These are phyloP conservation scores for Carex littledalei DNA, from an alignment of 176 grass and related monocot genomes.

Conservation along the genomic window DNA sequence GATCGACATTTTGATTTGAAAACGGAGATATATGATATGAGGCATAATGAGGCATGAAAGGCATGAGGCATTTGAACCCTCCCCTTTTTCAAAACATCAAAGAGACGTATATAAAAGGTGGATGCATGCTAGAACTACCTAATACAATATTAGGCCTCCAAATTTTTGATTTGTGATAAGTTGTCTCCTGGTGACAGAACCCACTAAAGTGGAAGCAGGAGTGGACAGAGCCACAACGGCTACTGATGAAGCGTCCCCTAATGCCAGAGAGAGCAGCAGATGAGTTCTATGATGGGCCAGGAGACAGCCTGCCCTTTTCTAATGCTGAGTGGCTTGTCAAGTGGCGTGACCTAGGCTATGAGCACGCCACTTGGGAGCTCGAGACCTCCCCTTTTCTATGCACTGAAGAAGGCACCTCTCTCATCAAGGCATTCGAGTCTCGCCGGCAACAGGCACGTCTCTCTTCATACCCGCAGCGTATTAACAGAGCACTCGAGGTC, in stretches of 20 bases:
- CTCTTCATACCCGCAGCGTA: conserved; percentile 33
- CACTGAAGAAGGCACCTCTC: conserved; percentile 32
- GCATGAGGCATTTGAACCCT: no score
- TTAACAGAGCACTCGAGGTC: conserved; percentile 44
- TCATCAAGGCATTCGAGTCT: conserved; percentile 52
- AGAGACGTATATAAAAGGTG: no score
- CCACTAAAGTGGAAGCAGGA: conserved; percentile 71
- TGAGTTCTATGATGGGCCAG: conserved; percentile 40
- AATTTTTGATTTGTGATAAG: no score
- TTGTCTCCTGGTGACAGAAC: not conserved
- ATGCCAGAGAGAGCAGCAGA: conserved; percentile 48
- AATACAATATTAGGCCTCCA: no score
- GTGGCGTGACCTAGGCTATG: conserved; percentile 79
- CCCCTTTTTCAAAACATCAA: no score
- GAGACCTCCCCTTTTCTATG: conserved; percentile 71
- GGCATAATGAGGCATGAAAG: no score
- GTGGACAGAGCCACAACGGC: conserved; percentile 68
- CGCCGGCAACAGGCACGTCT: conserved; percentile 32
- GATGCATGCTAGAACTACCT: no score
- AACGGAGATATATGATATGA: no score
- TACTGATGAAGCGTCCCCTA: conserved; percentile 63
- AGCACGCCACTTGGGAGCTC: conserved; percentile 80
- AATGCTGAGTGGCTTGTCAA: conserved; percentile 82
- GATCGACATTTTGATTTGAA: no score
- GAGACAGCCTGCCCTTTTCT: conserved; percentile 36